A percentile compares a stretch with the other conserved stretches of the same genome.
These are phyloP conservation scores for Monosporozyma unispora DNA, from an alignment of 805 yeast genomes.

Conservation along the genomic window DNA sequence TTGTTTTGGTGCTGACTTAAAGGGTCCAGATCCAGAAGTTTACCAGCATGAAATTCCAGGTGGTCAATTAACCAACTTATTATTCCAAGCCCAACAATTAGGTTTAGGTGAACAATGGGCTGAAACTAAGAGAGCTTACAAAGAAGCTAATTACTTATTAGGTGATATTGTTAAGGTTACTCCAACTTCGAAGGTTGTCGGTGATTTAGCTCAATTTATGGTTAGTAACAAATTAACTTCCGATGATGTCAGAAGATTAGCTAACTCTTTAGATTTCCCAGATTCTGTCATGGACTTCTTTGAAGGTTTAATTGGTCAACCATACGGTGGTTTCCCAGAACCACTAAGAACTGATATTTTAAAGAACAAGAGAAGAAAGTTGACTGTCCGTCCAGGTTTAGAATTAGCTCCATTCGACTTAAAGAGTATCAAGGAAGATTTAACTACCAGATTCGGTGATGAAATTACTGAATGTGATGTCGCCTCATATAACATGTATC, in stretches of 20 bases:
- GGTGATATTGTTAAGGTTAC: constrained; percentile 98
- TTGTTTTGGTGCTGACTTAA: constrained; percentile 95
- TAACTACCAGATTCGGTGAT: constrained; percentile 67
- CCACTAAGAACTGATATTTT: constrained; percentile 89
- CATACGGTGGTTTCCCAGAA: constrained; percentile 99
- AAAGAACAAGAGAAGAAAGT: constrained; percentile 85
- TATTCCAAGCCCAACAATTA: constrained; percentile 98
- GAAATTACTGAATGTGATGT: constrained; percentile 76
- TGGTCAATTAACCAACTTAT: constrained; percentile 94
- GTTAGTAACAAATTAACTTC: constrained; percentile 83
- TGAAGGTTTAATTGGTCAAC: constrained; percentile 99
- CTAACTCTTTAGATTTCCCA: constrained; percentile 92
- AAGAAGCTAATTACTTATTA: constrained; percentile 77
- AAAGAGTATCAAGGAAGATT: constrained; percentile 59
- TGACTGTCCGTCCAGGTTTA: constrained; percentile 87
- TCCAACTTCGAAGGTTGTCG: constrained; percentile 99
- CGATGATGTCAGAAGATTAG: constrained; percentile 81
- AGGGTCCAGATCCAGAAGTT: constrained; percentile 99
- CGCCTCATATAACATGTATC: constrained; percentile 96
- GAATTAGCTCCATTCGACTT: constrained; percentile 79
- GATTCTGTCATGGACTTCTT: constrained; percentile 96
- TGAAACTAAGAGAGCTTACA: constrained; percentile 90
- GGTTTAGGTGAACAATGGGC: constrained; percentile 96
- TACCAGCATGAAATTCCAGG: constrained; percentile 99
- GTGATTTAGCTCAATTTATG: constrained; percentile 99